Evolutionary conservation across 1,284 basidiomycete species (phyloP), one percentile per base, ranked within the genome.

Genomic region (Veloporphyrellus conicus): DNA sequence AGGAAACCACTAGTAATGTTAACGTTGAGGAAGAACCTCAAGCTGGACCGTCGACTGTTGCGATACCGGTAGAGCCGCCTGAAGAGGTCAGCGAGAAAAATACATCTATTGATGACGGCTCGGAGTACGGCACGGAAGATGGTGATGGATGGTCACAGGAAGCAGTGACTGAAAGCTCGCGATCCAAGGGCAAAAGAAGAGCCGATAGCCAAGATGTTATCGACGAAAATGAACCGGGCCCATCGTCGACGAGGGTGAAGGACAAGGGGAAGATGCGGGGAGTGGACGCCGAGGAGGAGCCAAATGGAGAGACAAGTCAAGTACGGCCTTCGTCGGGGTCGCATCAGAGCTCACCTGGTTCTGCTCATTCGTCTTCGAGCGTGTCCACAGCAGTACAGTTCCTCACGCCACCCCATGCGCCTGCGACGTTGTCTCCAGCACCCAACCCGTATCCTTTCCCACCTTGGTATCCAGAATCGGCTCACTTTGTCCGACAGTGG

Each of bases 401-500:
- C 12, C 16, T 34, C 28, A 32, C 23, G 10, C 22, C 47, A 20
- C 40, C 38, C 22, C 27, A 50, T 33, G 1, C 23, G 3, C 12
- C 35, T 34, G 9, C 41, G 16, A 37, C 45, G 18, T 22, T 41
- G 32, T 46, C 42, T 23, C 41, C 54, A 0, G 54, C 54, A 1
- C 58, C 41, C 1, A 80, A 81, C 38, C 78, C 79, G 1, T 79
- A 75, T 56, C 77, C 78, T 0, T 75, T 74, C 56, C 78, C 78
- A 0, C 70, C 71, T 0, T 85, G 82, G 83, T 80, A 78, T 54
- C 81, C 82, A 14, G 82, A 86, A 57, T 78, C 76, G 40, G 82
- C 82, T 1, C 84, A 87, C 61, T 87, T 86, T 49, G 83, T 87
- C 6, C 75, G 84, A 12, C 84, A 87, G 50, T 87, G 84, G 84